Conservation (phyloP, 2,329 filamentous ascomycete species). For the Cytospora piceicola region DNA sequence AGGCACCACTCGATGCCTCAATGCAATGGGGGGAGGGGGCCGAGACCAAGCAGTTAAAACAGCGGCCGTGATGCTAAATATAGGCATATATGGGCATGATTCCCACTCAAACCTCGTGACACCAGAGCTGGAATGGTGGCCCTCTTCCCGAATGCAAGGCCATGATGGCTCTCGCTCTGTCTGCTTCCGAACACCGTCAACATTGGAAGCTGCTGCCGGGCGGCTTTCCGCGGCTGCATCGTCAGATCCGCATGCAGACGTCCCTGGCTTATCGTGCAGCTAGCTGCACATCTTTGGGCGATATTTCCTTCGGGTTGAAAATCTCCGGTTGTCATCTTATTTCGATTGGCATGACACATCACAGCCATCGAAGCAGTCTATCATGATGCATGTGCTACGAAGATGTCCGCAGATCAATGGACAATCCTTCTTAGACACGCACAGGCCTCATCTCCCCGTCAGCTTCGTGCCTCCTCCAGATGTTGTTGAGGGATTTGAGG, state of each 20-base stretch:
- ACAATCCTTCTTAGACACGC: background rate
- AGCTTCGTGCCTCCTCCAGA: conserved; percentile 1
- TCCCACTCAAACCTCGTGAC: background rate
- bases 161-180: background rate
- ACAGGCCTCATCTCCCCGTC: background rate
- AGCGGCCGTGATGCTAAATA: background rate
- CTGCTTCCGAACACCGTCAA: background rate
- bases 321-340: background rate
- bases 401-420: background rate
- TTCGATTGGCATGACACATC: conserved; percentile 5
- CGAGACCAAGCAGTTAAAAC: too few relatives aligned
- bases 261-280: background rate
- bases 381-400: background rate
- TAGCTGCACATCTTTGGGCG: background rate
- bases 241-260: background rate
- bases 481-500: conserved; percentile 6
- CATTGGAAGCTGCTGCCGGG: conserved; percentile 2
- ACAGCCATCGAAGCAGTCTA: background rate
- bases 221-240: conserved; percentile 2
- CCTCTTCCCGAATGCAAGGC: background rate
- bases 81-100: background rate
- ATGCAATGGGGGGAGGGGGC: background rate
- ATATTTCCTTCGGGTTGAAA: background rate
- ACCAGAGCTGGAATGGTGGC: background rate
- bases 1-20: background rate